Percentiles rank a stretch among this genome's conserved stretches.
phyloP scores from a whole-genome alignment of 2,329 filamentous ascomycete species.

The Hirsutella minnesotensis region DNA sequence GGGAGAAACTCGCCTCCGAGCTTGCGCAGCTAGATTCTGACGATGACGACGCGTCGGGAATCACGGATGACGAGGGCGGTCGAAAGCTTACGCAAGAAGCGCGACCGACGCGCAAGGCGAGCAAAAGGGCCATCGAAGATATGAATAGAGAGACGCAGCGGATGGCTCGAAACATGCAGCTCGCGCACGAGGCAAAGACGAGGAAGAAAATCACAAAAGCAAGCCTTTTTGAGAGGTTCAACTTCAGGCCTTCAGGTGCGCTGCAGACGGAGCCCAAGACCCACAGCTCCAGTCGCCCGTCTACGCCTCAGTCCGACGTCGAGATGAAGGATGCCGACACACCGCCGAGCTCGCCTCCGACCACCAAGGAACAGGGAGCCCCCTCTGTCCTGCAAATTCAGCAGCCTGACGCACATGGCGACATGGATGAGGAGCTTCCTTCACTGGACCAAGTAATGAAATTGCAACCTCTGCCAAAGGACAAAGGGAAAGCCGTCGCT shows the following conservation, averaged over 20 bases:
- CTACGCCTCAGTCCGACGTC: slow-evolving; percentile 39
- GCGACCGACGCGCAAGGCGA: slow-evolving; percentile 69
- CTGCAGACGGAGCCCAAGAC: slow-evolving; percentile 21
- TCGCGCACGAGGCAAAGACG: slow-evolving; percentile 79
- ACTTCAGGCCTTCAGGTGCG: slow-evolving; percentile 44
- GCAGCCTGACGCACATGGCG: slow-evolving; percentile 7
- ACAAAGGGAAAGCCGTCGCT: slow-evolving; percentile 43
- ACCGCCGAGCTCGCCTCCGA: slow-evolving; percentile 59
- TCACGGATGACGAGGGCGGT: slow-evolving; percentile 51
- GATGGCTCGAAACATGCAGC: slow-evolving; percentile 78
- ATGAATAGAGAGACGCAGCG: slow-evolving; percentile 93
- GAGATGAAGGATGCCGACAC: slow-evolving; percentile 45
- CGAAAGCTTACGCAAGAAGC: slow-evolving; percentile 55
- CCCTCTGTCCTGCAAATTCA: slow-evolving; percentile 4
- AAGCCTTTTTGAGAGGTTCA: slow-evolving; percentile 74
- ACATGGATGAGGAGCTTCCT: slow-evolving; percentile 23
- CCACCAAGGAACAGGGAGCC: slow-evolving; percentile 16
- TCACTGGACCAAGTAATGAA: slow-evolving; percentile 23
- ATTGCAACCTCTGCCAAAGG: slow-evolving; percentile 35
- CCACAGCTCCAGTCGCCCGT: slow-evolving; percentile 43
- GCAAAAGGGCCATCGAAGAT: slow-evolving; percentile 88
- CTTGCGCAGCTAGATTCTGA: slow-evolving; percentile 22
- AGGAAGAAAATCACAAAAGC: slow-evolving; percentile 83
- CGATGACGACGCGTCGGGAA: slow-evolving; percentile 34
- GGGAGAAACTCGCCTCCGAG: slow-evolving; percentile 22